Evolutionary conservation across 495 filamentous ascomycete genomes (phyloP).

Genomic region (Podospora fimiseda): DNA sequence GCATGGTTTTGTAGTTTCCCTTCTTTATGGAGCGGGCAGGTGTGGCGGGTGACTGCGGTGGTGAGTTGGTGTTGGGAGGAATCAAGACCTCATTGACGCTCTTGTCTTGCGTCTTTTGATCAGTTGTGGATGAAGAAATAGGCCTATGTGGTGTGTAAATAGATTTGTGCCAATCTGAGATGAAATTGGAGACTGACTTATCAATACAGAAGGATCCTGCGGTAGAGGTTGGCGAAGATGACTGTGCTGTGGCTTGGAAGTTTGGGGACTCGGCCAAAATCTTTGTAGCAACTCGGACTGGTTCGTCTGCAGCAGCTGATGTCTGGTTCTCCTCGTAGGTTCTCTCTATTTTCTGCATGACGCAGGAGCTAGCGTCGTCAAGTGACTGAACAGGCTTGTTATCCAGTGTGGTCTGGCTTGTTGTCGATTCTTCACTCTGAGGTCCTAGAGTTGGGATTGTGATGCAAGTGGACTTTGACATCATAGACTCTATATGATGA

Average conservation of each 20-base stretch:
- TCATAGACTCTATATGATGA: conserved; percentile 30
- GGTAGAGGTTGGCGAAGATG: neutral
- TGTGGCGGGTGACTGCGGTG: neutral
- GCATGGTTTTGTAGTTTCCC: neutral
- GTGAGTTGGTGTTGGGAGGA: neutral
- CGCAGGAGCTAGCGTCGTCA: neutral
- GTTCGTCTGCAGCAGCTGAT: too few species aligned
- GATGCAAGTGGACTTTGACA: conserved; percentile 36
- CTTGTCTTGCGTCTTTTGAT: neutral
- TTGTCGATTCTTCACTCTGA: neutral
- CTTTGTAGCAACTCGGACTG: conserved; percentile 5
- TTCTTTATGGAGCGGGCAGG: neutral
- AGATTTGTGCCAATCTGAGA: neutral
- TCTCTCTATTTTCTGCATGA: neutral
- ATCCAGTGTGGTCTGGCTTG: neutral
- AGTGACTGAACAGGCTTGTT: neutral
- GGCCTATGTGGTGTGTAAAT: neutral
- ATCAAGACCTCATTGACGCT: neutral
- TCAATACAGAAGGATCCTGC: neutral
- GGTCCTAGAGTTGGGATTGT: conserved; percentile 23
- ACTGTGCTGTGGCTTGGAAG: neutral
- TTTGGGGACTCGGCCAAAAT: neutral
- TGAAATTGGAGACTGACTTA: neutral
- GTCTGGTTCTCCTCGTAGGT: neutral
- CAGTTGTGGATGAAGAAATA: neutral